Conservation (phyloP, 371 early-diverging fungal species). For the Rhizopus microsporus region DNA sequence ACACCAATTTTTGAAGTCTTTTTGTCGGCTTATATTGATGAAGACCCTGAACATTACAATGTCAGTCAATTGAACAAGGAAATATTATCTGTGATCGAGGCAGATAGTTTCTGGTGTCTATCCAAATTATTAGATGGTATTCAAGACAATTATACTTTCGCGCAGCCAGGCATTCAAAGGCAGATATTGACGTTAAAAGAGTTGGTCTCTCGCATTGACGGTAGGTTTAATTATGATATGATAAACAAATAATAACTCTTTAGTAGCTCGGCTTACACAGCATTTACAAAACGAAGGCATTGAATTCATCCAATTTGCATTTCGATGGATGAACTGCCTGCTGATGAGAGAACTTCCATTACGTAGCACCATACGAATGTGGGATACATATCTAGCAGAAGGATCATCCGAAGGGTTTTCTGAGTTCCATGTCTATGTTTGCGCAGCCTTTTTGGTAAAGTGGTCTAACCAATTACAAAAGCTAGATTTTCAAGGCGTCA, state of each 20-base stretch:
- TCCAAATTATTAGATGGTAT: conserved; percentile 95
- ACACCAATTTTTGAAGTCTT: conserved; percentile 96
- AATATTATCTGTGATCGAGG: conserved; percentile 78
- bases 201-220: conserved; percentile 89
- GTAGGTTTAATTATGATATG: conserved; percentile 33
- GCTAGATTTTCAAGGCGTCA: conserved; percentile 93
- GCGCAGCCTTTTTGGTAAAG: conserved; percentile 94
- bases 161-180: conserved; percentile 95
- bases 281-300: conserved; percentile 89
- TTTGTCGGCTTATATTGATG: conserved; percentile 72
- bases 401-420: conserved; percentile 88
- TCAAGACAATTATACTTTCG: conserved; percentile 97
- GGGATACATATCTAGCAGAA: conserved; percentile 97
- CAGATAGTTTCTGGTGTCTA: conserved; percentile 96
- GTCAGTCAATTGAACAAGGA: conserved; percentile 58
- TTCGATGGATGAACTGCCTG: conserved; percentile 99
- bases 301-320: conserved; percentile 98
- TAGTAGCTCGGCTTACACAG: conserved; percentile 67
- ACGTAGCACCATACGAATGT: conserved; percentile 88
- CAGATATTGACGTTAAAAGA: conserved; percentile 88
- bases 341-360: conserved; percentile 95
- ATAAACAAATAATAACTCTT: background rate
- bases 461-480: conserved; percentile 85
- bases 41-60: conserved; percentile 71
- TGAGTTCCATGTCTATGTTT: conserved; percentile 96